phyloP scores from a whole-genome alignment of 192 early-diverging fungal species.

The Neocallimastix lanati region DNA sequence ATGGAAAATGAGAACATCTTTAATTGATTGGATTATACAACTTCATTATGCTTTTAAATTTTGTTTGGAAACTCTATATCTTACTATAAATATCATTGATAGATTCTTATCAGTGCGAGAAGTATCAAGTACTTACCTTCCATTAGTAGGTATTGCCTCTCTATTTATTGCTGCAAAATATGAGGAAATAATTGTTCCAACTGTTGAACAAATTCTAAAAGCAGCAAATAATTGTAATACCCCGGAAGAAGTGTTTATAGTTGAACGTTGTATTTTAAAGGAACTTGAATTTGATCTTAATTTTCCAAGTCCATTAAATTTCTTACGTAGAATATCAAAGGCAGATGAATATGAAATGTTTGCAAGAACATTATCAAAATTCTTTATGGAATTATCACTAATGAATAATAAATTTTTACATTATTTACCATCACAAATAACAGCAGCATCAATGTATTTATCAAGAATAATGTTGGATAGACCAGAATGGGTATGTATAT shows the following conservation, averaged over 20 bases:
- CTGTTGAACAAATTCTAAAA: slow-evolving; percentile 51
- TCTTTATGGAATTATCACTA: slow-evolving; percentile 83
- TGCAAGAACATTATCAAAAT: slow-evolving; percentile 83
- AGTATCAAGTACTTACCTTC: slow-evolving; percentile 68
- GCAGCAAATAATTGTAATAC: slow-evolving; percentile 32
- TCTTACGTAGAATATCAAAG: slow-evolving; percentile 74
- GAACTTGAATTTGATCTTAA: slow-evolving; percentile 72
- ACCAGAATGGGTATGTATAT: slow-evolving; percentile 47
- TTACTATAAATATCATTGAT: slow-evolving; percentile 86
- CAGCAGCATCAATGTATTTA: slow-evolving; percentile 62
- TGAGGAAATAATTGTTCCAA: slow-evolving; percentile 80
- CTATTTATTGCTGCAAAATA: slow-evolving; percentile 88
- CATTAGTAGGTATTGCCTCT: slow-evolving; percentile 77
- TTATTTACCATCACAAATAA: slow-evolving; percentile 48
- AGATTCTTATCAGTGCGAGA: slow-evolving; percentile 73
- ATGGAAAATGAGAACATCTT: slow-evolving; percentile 80
- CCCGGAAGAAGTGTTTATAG: slow-evolving; percentile 68
- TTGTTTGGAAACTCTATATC: slow-evolving; percentile 81
- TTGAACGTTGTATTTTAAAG: slow-evolving; percentile 83
- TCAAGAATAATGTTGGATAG: slow-evolving; percentile 62
- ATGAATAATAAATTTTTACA: slow-evolving; percentile 63
- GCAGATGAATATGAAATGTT: slow-evolving; percentile 78
- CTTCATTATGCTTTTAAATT: slow-evolving; percentile 78
- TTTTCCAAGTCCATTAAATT: slow-evolving; percentile 78
- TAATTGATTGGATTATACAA: slow-evolving; percentile 90